These are phyloP conservation scores for Volvox carteri DNA, from an alignment of 163 green algal species.

Conservation along the genomic window DNA sequence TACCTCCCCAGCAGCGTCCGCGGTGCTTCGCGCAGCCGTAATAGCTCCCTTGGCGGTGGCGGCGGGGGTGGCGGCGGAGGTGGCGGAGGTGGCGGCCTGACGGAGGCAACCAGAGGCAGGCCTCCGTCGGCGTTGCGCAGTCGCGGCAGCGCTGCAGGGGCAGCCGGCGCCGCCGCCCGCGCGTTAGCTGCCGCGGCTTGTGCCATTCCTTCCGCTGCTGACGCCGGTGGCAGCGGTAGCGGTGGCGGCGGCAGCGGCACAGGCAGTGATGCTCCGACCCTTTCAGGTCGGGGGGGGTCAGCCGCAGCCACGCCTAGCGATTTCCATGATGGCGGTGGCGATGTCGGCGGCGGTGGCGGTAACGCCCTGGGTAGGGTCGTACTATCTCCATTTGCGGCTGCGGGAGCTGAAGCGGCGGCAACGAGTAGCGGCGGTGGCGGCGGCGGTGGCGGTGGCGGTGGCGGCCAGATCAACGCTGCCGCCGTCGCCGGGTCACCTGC, in stretches of 20 bases:
- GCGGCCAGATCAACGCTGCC: too few relatives aligned
- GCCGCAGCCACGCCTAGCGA: too few relatives aligned
- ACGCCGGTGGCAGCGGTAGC: background rate
- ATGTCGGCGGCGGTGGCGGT: background rate
- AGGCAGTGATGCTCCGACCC: background rate
- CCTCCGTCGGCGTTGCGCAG: conserved; percentile 17
- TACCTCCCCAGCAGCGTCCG: conserved; percentile 31
- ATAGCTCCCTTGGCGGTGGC: conserved; percentile 5
- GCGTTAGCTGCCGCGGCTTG: background rate
- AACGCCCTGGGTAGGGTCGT: background rate
- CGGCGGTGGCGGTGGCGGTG: background rate
- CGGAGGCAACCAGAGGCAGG: background rate
- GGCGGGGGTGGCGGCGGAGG: background rate
- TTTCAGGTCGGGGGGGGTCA: background rate
- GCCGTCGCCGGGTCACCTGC: too few relatives aligned
- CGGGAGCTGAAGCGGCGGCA: background rate
- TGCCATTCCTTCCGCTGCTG: background rate
- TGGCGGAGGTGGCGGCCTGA: background rate
- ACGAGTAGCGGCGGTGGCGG: background rate
- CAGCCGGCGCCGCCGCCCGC: background rate
- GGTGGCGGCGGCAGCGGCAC: background rate
- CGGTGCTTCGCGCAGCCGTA: background rate
- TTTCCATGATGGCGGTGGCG: background rate
- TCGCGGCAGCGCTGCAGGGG: background rate
- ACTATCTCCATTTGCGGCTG: background rate